phyloP scores from a whole-genome alignment of 1,284 basidiomycete genomes.

The Sporisorium sorghi region DNA sequence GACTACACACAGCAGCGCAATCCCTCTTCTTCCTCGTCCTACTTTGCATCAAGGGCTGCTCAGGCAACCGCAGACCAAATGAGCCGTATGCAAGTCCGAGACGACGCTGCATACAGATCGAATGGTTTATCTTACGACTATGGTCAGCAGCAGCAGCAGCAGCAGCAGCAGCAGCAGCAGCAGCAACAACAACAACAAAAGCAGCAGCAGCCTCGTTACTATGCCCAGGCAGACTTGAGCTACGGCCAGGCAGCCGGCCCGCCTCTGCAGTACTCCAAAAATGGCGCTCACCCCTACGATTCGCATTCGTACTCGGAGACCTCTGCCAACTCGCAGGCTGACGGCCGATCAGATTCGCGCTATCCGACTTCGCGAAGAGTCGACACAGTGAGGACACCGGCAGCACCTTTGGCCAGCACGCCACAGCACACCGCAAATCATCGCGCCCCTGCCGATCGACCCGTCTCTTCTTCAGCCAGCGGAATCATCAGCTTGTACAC shows the following conservation, averaged over 20 bases:
- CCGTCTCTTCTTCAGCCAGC: constrained; percentile 47
- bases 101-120: background rate
- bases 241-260: constrained; percentile 1
- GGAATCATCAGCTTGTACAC: constrained; percentile 58
- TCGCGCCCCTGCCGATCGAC: constrained; percentile 18
- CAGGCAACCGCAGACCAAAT: constrained; percentile 15
- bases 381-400: background rate
- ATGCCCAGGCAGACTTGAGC: background rate
- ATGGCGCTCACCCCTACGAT: constrained; percentile 6
- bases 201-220: constrained; percentile 4
- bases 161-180: constrained; percentile 8
- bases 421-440: constrained; percentile 6
- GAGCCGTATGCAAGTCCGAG: constrained; percentile 24
- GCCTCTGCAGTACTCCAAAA: constrained; percentile 12
- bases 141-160: constrained; percentile 4
- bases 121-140: constrained; percentile 2
- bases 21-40: constrained; percentile 15
- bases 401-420: background rate
- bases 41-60: constrained; percentile 9
- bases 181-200: constrained; percentile 7
- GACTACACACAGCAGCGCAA: constrained; percentile 15
- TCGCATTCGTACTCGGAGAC: background rate
- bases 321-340: background rate
- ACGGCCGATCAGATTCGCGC: background rate
- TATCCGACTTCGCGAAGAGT: background rate